Base-by-base conservation (phyloP, 768 basidiomycete species). In the Cyathus striatus region DNA sequence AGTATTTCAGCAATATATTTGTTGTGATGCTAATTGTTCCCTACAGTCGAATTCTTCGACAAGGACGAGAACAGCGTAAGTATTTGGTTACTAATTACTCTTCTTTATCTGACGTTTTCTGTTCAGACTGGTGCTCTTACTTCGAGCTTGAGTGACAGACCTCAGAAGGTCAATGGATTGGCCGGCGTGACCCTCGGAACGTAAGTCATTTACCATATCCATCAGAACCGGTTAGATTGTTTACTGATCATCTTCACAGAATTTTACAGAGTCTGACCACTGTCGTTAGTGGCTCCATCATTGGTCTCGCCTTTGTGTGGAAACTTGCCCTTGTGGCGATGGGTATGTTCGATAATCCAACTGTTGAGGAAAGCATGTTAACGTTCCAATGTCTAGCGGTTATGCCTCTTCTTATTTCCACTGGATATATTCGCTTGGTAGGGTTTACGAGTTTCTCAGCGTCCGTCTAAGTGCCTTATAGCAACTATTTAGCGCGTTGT, bases 11-110 rank as follows among this genome's bases (percentile, higher is more conserved):
- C 13, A 9, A 20, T 4, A 3, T 40, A n/a, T 6, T 10, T n/a
- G 23, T 10, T 23, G 2, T 43, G 44, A 42, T 24, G 17, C 37
- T 18, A 16, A 25, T 44, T 41, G 37, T 21, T 47, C 42, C 23
- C 23, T 88, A 90, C 61, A 86, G 82, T 90, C 52, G 85, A 83
- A 47, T 94, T 83, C 71, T 96, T 94, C 45, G 92, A 96, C 63
- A 81, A 79, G 63, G 89, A 91, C 18, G 79, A 83, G 61, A 81
- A 96, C 58, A 87, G 72, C 44, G 82, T 82, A 60, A 52, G 78
- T 64, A 13, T n/a, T 17, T 6, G 10, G 1, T 45, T 17, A n/a
- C 6, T n/a, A 23, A 40, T 20, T 32, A 14, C 16, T 5, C 16
- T 23, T 2, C 9, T 20, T 43, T 43, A 10, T 22, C 20, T 20